Conservation (phyloP, 1,139 yeast genomes). For the Magnusiomyces tetraspermus region DNA sequence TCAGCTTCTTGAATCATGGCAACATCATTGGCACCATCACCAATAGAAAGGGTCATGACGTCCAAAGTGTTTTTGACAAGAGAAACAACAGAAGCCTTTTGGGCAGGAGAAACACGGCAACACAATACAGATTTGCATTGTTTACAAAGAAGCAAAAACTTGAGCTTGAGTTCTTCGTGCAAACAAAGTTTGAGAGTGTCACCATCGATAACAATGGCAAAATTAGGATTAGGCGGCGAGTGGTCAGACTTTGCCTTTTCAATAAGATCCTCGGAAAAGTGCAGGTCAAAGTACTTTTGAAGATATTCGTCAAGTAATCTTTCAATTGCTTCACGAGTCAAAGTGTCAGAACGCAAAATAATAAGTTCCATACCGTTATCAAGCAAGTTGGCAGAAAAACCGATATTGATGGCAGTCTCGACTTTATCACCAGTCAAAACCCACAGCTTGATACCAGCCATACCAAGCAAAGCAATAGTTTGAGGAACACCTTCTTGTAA, state of each 20-base stretch:
- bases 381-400: conserved; percentile 85
- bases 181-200: conserved; percentile 75
- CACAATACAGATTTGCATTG: conserved; percentile 90
- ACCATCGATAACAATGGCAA: conserved; percentile 87
- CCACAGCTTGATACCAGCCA: conserved; percentile 95
- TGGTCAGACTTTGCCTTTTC: conserved; percentile 61
- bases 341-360: conserved; percentile 46
- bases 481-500: conserved; percentile 95
- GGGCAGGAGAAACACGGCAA: conserved; percentile 96
- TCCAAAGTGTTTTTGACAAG: conserved; percentile 72
- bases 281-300: conserved; percentile 50
- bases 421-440: conserved; percentile 96
- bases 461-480: conserved; percentile 69
- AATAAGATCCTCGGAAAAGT: conserved; percentile 51
- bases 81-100: conserved; percentile 91
- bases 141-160: conserved; percentile 77
- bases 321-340: conserved; percentile 41
- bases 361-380: conserved; percentile 80
- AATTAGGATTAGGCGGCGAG: conserved; percentile 63
- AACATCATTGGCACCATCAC: conserved; percentile 97
- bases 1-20: conserved; percentile 98
- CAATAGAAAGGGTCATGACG: conserved; percentile 87
- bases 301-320: conserved; percentile 52
- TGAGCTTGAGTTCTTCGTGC: conserved; percentile 43
- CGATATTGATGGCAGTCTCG: conserved; percentile 96